These are phyloP conservation scores for Yamadazyma pseudoaaseri DNA, from an alignment of 1,139 yeast genomes.

Conservation along the genomic window DNA sequence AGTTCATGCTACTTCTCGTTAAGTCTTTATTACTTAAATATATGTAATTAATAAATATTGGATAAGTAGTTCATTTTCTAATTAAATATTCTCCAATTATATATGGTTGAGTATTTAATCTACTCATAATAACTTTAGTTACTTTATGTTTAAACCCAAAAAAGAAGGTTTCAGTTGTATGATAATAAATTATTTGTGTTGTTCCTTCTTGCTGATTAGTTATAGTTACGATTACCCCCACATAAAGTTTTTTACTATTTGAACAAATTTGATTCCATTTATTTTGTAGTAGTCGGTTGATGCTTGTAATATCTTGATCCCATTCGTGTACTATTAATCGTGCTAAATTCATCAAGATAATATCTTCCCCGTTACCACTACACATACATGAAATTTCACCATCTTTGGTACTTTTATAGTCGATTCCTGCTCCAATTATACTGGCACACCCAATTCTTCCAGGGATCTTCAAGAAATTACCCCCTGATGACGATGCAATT, in stretches of 20 bases:
- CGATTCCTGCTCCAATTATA: conserved; percentile 45
- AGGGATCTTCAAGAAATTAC: conserved; percentile 47
- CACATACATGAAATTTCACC: conserved; percentile 40
- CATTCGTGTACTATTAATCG: conserved; percentile 16
- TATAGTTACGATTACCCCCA: conserved; percentile 32
- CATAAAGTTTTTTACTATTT: conserved; percentile 19
- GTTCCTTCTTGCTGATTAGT: conserved; percentile 11
- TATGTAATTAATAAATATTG: conserved; percentile 20
- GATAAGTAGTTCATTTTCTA: not conserved
- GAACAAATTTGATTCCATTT: conserved; percentile 5
- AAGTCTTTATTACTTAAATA: conserved; percentile 27
- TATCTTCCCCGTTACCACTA: conserved; percentile 59
- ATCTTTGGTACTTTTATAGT: conserved; percentile 14
- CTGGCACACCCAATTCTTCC: conserved; percentile 59
- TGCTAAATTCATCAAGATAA: conserved; percentile 42
- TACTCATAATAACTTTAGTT: conserved; percentile 29
- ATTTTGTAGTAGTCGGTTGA: not conserved
- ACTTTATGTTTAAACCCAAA: conserved; percentile 30
- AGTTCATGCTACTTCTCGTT: conserved; percentile 96
- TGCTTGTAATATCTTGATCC: not conserved
- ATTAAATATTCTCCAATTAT: conserved; percentile 37
- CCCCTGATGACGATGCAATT: conserved; percentile 51
- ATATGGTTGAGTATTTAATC: conserved; percentile 18
- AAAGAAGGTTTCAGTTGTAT: conserved; percentile 44
- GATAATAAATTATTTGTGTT: conserved; percentile 34